Evolutionary conservation across 2,329 filamentous ascomycete genomes (phyloP), one percentile per base, ranked within the genome.

Genomic region (Neonectria hederae): DNA sequence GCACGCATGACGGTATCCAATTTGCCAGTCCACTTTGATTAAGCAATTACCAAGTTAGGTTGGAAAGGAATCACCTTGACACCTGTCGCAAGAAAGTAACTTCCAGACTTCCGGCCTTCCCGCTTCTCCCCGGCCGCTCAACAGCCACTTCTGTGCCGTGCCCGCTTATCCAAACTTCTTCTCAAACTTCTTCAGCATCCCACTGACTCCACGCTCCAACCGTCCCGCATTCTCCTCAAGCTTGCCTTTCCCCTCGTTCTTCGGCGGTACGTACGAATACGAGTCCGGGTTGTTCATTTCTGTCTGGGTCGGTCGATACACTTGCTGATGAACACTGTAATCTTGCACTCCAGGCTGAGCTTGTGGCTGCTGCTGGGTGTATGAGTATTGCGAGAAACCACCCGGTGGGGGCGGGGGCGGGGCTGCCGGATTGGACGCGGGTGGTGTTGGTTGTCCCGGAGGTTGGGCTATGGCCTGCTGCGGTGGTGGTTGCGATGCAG

Each of bases 141-240:
- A 14, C 42, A 40, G 54, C 40, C 38, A 48, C 54, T 24, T 14
- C 28, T 49, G 10, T 14, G 2, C 28, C 11, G 24, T 45, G 35
- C 54, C 54, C 19, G 40, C 54, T 76, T 72, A 88, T 0, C 83
- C 84, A 79, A 90, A 89, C 75, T 88, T 91, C 87, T 92, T 93
- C 81, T 94, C 91, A 77, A 94, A 85, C 80, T 90, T 92, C 84
- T 90, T 93, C 69, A 94, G 78, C 82, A 93, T 90, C 7, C 89
- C 88, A 28, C 87, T 86, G 5, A 93, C 86, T 1, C 90, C 89
- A 76, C 88, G 89, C 80, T 94, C 91, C 35, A 93, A 72, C 71
- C 87, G 84, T 28, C 87, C 88, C 0, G 90, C 87, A 65, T 87
- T 85, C 75, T 89, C 86, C 72, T 92, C 90, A 30, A 93, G 77